Conservation (phyloP, 345 rosid species). For the Raphanus sativus region DNA sequence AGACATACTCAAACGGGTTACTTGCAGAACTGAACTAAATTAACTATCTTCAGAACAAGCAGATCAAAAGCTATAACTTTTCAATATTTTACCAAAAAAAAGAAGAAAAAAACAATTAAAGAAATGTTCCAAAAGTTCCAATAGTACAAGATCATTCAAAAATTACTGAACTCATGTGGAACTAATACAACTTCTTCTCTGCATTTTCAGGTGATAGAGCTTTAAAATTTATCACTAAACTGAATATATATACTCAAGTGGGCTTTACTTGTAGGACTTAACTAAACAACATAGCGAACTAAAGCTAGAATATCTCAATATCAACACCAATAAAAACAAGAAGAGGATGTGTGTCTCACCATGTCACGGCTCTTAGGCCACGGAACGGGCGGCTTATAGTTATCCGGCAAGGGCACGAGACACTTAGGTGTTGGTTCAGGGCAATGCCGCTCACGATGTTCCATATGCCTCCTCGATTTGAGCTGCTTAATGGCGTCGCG, state of each 20-base stretch:
- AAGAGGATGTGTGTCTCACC: constrained; percentile 73
- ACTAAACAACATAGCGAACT: background rate
- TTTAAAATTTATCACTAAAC: background rate
- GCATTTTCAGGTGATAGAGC: background rate
- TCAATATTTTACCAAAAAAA: constrained; percentile 42
- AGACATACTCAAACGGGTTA: background rate
- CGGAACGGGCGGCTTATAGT: constrained; percentile 66
- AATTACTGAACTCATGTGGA: background rate
- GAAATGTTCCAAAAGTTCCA: background rate
- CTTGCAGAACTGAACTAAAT: background rate
- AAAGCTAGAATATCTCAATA: background rate
- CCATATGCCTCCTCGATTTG: constrained; percentile 77
- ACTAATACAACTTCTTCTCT: background rate
- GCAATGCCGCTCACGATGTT: constrained; percentile 89
- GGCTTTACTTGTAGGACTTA: background rate
- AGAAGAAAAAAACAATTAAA: constrained; percentile 14
- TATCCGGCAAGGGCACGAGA: constrained; percentile 66
- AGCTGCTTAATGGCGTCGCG: constrained; percentile 55
- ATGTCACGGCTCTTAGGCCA: constrained; percentile 98
- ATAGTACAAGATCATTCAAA: background rate
- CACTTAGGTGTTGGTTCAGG: constrained; percentile 66
- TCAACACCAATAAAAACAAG: constrained; percentile 7
- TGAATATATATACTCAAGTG: background rate
- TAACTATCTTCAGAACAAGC: background rate
- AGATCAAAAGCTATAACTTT: background rate